phyloP scores from a whole-genome alignment of 768 basidiomycete species.

The Tricholoma furcatifolium region DNA sequence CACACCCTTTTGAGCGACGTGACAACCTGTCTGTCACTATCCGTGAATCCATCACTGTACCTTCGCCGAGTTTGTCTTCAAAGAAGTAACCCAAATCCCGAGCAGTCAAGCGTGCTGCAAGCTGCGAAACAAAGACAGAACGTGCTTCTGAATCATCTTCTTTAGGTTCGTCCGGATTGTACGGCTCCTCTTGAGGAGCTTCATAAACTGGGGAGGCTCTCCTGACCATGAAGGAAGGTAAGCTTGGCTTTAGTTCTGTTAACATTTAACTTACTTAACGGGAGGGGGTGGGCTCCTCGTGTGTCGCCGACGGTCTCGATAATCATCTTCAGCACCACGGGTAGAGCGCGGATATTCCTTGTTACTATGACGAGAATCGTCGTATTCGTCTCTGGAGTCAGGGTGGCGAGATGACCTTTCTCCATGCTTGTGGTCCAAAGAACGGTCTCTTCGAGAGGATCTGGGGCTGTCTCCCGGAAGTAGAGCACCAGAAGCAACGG shows the following conservation, averaged over 20 bases:
- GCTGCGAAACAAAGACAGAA: slow-evolving; percentile 98
- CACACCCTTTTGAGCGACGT: slow-evolving; percentile 96
- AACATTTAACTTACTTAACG: slow-evolving; percentile 37
- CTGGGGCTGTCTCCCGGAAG: slow-evolving; percentile 49
- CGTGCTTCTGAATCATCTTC: slow-evolving; percentile 98
- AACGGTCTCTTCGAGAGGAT: slow-evolving; percentile 48
- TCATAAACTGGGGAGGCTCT: slow-evolving; percentile 75
- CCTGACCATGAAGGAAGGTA: slow-evolving; percentile 32
- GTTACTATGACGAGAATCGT: slow-evolving; percentile 48
- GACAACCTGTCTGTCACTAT: slow-evolving; percentile 96
- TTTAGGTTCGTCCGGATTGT: slow-evolving; percentile 84
- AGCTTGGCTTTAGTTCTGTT: slow-evolving; percentile 4
- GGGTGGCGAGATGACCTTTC: slow-evolving; percentile 43
- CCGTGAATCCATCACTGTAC: slow-evolving; percentile 90
- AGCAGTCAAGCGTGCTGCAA: slow-evolving; percentile 94
- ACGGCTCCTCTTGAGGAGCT: slow-evolving; percentile 60
- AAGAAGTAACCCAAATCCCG: slow-evolving; percentile 99
- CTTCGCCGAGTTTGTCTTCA: slow-evolving; percentile 93
- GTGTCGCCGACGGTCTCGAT: slow-evolving; percentile 28
- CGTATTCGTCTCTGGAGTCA: slow-evolving; percentile 62
- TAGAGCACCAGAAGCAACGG: slow-evolving; percentile 37
- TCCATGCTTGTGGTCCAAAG: slow-evolving; percentile 52
- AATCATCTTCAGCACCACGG: slow-evolving; percentile 39
- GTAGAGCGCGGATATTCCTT: slow-evolving; percentile 36
- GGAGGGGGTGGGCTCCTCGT: slow-evolving; percentile 45